A percentile compares a stretch with the other conserved stretches of the same genome.
Evolutionary conservation across 1,139 yeast species (phyloP).

Genomic region (Nakaseomyces bracarensis): DNA sequence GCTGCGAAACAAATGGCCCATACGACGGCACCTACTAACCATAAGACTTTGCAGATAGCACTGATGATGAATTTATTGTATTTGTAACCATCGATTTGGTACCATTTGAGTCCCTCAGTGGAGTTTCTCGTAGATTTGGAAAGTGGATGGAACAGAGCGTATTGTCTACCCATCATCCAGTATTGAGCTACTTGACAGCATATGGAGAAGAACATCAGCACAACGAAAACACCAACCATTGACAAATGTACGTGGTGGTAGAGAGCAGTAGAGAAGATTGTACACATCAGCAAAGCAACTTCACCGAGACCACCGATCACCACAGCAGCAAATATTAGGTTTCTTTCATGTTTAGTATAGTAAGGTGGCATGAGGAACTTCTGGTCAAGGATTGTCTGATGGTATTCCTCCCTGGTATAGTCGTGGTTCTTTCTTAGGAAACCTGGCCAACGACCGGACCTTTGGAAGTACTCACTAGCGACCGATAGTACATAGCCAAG

Average conservation of each 20-base stretch:
- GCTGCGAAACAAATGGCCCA: slow-evolving; percentile 66
- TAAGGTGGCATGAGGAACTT: slow-evolving; percentile 32
- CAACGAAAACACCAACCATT: slow-evolving; percentile 69
- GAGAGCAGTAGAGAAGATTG: slow-evolving; percentile 61
- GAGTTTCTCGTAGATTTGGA: slow-evolving; percentile 9
- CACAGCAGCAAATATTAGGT: slow-evolving; percentile 31
- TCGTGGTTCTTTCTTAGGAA: slow-evolving; percentile 4
- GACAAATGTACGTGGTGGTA: slow-evolving; percentile 56
- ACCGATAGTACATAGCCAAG: slow-evolving; percentile 61
- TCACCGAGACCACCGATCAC: slow-evolving; percentile 54
- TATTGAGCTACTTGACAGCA: slow-evolving; percentile 54
- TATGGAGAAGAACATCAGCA: slow-evolving; percentile 56
- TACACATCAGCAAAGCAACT: slow-evolving; percentile 63
- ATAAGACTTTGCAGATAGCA: slow-evolving; percentile 46
- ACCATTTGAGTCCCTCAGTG: slow-evolving; percentile 27
- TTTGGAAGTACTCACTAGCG: slow-evolving; percentile 31
- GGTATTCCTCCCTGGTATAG: slow-evolving; percentile 1
- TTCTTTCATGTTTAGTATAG: slow-evolving; percentile 34
- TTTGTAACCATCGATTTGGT: slow-evolving; percentile 21
- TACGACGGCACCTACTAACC: slow-evolving; percentile 62
- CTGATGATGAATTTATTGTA: slow-evolving; percentile 43
- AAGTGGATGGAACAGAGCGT: slow-evolving; percentile 32
- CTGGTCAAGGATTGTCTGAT: slow-evolving; percentile 7
- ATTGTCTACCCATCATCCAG: slow-evolving; percentile 51
- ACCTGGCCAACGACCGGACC: slow-evolving; percentile 13